A percentile compares a stretch with the other conserved stretches of the same genome.
Evolutionary conservation across 805 yeast genomes (phyloP).

Genomic region (Brettanomyces naardenensis): DNA sequence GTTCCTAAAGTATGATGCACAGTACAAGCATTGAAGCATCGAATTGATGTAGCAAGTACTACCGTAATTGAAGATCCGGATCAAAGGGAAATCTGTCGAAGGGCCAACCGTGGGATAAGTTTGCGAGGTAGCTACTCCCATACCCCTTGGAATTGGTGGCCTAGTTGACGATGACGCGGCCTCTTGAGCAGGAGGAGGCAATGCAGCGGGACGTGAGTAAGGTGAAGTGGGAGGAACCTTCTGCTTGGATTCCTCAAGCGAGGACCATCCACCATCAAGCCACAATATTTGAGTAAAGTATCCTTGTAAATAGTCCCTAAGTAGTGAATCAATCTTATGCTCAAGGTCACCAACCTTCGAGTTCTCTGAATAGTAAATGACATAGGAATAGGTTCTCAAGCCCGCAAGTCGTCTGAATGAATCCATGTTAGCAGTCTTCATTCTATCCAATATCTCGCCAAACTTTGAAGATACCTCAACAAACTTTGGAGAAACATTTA

Average conservation of each 20-base stretch:
- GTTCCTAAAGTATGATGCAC: constrained; percentile 38
- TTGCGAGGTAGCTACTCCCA: background rate
- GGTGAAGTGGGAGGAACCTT: background rate
- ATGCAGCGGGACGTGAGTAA: background rate
- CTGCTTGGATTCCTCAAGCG: background rate
- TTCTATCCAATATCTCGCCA: constrained; percentile 12
- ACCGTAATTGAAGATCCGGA: constrained; percentile 54
- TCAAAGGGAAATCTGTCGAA: no score
- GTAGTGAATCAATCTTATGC: constrained; percentile 12
- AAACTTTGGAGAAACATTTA: constrained; percentile 33
- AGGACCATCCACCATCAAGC: background rate
- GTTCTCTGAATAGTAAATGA: constrained; percentile 33
- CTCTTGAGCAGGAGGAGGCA: background rate
- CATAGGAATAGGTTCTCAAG: constrained; percentile 21
- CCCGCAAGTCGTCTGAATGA: constrained; percentile 23
- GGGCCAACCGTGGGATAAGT: background rate
- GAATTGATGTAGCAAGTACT: constrained; percentile 73
- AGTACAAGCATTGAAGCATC: constrained; percentile 64
- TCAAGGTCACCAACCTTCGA: constrained; percentile 24
- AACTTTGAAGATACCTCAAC: constrained; percentile 11
- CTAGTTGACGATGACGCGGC: background rate
- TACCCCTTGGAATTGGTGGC: background rate
- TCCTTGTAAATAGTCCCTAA: background rate
- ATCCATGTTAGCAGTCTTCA: constrained; percentile 26
- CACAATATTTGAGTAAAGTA: background rate